These are phyloP conservation scores for Spirogloea muscicola DNA, from an alignment of 139 green algal species.

Conservation along the genomic window DNA sequence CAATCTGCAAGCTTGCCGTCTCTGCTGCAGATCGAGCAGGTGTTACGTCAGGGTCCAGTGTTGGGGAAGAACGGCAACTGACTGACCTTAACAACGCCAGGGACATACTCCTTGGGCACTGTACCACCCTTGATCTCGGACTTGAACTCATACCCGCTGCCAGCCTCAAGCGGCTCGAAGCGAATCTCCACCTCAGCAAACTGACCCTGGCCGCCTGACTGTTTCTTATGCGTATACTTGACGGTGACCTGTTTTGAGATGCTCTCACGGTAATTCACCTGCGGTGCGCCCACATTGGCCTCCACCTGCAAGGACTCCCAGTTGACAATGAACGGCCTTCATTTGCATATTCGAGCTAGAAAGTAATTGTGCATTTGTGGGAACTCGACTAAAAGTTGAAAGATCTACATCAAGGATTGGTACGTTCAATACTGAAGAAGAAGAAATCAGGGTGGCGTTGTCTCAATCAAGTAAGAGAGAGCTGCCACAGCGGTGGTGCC, in stretches of 20 bases:
- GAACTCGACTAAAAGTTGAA: too few species aligned
- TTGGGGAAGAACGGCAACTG: conserved; percentile 11
- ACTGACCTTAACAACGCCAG: conserved; percentile 88
- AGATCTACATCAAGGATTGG: too few species aligned
- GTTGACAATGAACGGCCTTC: too few species aligned
- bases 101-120: conserved; percentile 99
- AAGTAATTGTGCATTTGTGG: too few species aligned
- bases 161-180: conserved; percentile 93
- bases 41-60: conserved; percentile 6
- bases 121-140: conserved; percentile 94
- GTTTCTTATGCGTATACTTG: conserved; percentile 99
- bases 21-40: conserved; percentile 17
- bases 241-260: conserved; percentile 74
- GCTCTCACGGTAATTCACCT: conserved; percentile 98
- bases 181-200: conserved; percentile 92
- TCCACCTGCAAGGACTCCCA: conserved; percentile 37
- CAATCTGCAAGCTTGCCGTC: too few species aligned
- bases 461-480: too few species aligned
- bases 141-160: conserved; percentile 89
- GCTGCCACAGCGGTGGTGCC: too few species aligned
- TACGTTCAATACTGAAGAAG: too few species aligned
- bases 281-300: conserved; percentile 46
- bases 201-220: conserved; percentile 91
- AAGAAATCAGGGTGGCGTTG: too few species aligned
- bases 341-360: too few species aligned